Evolutionary conservation across 2,329 filamentous ascomycete species (phyloP).

Genomic region (Aspergillus luchuensis): DNA sequence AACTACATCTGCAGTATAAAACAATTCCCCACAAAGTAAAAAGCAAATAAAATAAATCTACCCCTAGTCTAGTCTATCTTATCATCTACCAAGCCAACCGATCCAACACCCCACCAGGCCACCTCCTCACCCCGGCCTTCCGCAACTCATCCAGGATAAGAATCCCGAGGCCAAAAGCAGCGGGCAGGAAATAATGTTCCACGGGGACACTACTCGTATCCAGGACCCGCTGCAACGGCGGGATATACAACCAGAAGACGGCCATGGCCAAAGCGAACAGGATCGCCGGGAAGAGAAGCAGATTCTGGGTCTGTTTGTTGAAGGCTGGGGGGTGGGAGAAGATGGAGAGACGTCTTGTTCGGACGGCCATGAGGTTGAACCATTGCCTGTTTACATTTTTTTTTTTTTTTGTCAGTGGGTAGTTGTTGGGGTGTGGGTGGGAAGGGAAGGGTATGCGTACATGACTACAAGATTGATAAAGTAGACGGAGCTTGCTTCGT

Average conservation of each 20-base stretch:
- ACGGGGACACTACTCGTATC: slow-evolving; percentile 66
- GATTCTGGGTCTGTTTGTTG: slow-evolving; percentile 66
- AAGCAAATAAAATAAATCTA: no score
- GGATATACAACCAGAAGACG: slow-evolving; percentile 71
- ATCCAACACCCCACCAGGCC: slow-evolving; percentile 59
- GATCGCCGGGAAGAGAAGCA: slow-evolving; percentile 70
- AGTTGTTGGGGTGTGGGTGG: neutral
- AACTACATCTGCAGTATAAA: no score
- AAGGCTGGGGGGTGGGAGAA: slow-evolving; percentile 72
- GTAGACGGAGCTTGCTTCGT: slow-evolving; percentile 71
- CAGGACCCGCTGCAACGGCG: slow-evolving; percentile 62
- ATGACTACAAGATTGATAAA: slow-evolving; percentile 80
- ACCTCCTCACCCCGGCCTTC: slow-evolving; percentile 64
- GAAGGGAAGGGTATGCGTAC: slow-evolving; percentile 39
- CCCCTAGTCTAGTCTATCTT: no score
- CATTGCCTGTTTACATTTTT: slow-evolving; percentile 55
- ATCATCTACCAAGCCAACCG: slow-evolving; percentile 63
- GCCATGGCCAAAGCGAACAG: slow-evolving; percentile 68
- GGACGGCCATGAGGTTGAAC: slow-evolving; percentile 72
- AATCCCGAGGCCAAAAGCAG: slow-evolving; percentile 68
- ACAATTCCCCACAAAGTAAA: no score
- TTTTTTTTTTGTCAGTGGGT: neutral
- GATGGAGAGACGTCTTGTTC: slow-evolving; percentile 66
- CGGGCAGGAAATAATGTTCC: slow-evolving; percentile 76
- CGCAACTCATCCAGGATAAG: slow-evolving; percentile 67